These are phyloP conservation scores for Neckera pumila DNA, from an alignment of 225 moss, liverwort and hornwort species.

Conservation along the genomic window DNA sequence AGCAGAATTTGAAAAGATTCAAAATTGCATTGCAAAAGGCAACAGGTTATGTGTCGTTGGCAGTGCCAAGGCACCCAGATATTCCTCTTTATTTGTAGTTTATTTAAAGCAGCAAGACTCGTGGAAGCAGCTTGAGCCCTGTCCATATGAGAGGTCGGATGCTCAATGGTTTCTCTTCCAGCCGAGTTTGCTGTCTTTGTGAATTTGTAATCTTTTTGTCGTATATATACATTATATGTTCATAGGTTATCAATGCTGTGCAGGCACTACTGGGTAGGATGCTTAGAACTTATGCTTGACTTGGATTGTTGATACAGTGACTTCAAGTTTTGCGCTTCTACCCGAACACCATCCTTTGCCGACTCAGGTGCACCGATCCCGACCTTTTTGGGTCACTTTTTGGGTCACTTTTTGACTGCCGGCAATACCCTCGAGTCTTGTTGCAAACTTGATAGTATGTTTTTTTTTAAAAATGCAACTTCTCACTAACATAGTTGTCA, in stretches of 20 bases:
- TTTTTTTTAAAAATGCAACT: neutral
- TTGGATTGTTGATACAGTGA: constrained; percentile 33
- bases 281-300: constrained; percentile 23
- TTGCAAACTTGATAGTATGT: neutral
- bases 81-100: constrained; percentile 16
- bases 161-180: constrained; percentile 40
- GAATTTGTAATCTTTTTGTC: constrained; percentile 12
- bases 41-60: constrained; percentile 28
- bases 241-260: neutral
- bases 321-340: constrained; percentile 25
- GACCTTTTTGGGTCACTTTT: constrained; percentile 8
- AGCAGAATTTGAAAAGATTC: constrained; percentile 37
- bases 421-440: neutral
- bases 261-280: neutral
- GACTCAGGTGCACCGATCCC: constrained; percentile 27
- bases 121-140: constrained; percentile 36
- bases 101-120: constrained; percentile 17
- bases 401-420: neutral
- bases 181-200: constrained; percentile 37
- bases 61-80: constrained; percentile 30
- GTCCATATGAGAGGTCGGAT: constrained; percentile 23
- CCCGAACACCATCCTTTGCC: constrained; percentile 6
- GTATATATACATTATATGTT: neutral
- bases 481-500: neutral
- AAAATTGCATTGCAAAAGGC: constrained; percentile 38